Percentiles rank a stretch among this genome's conserved stretches.
Conservation (phyloP, 2,329 filamentous ascomycete species). For the Pseudogymnoascus sp. region DNA sequence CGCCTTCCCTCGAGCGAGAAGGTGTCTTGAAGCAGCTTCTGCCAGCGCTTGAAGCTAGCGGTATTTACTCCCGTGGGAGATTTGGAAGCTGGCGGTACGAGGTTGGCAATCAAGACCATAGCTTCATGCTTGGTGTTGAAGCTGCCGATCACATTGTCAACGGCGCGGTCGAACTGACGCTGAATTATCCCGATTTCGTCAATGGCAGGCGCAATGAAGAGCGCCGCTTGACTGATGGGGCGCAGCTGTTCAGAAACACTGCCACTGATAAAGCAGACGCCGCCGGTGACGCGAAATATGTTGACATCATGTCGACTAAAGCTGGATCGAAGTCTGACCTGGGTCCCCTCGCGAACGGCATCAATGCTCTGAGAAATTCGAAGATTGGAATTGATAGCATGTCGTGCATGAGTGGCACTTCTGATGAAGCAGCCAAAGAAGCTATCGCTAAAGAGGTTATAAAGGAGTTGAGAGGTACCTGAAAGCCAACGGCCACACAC, state of each 20-base stretch:
- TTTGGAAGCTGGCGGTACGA: conserved; percentile 99
- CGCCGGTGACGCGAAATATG: conserved; percentile 28
- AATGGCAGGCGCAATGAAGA: conserved; percentile 42
- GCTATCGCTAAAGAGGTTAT: conserved; percentile 3
- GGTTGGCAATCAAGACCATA: conserved; percentile 70
- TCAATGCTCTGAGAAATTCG: conserved; percentile 1
- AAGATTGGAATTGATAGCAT: conserved; percentile 5
- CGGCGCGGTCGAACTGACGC: conserved; percentile 64
- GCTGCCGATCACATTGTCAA: conserved; percentile 67
- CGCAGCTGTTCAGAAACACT: conserved; percentile 27
- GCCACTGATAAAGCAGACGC: conserved; percentile 24
- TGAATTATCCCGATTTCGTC: conserved; percentile 74
- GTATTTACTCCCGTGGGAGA: conserved; percentile 89
- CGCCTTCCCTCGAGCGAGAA: conserved; percentile 88
- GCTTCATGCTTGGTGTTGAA: conserved; percentile 71
- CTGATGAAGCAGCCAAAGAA: not conserved
- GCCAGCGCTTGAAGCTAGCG: conserved; percentile 82
- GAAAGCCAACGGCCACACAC: not conserved
- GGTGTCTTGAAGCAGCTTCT: conserved; percentile 87
- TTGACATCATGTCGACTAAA: conserved; percentile 18
- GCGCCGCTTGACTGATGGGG: conserved; percentile 31
- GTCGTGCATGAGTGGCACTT: not conserved
- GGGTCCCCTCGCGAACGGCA: conserved; percentile 1
- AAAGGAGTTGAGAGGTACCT: not conserved
- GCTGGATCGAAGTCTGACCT: not conserved